A percentile compares a stretch with the other conserved stretches of the same genome.
Conservation (phyloP, 257 asterid species). For the Eustoma russellianum region DNA sequence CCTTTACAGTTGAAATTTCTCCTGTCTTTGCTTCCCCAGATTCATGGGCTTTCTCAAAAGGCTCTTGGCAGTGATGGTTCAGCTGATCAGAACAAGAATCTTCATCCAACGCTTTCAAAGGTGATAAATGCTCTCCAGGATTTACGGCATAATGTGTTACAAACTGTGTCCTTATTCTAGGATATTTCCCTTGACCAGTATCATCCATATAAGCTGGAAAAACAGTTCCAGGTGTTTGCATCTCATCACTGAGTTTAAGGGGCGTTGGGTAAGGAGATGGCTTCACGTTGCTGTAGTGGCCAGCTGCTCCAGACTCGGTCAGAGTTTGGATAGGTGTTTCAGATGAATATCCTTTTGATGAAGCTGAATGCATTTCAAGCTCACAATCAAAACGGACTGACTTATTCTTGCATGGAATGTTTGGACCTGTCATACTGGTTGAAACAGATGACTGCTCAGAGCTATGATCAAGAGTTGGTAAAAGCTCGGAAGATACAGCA, state of each 20-base stretch:
- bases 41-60: neutral
- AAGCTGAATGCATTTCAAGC: constrained; percentile 16
- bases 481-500: constrained; percentile 15
- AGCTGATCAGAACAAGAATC: too few species aligned
- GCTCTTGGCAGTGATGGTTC: too few species aligned
- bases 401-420: constrained; percentile 17
- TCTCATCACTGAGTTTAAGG: constrained; percentile 61
- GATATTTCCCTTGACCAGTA: constrained; percentile 32
- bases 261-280: constrained; percentile 74
- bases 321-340: constrained; percentile 27
- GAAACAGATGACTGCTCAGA: constrained; percentile 26
- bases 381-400: constrained; percentile 15
- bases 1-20: constrained; percentile 26
- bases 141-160: constrained; percentile 48
- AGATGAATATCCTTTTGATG: constrained; percentile 39
- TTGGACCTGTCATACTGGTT: constrained; percentile 26
- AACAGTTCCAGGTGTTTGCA: constrained; percentile 92
- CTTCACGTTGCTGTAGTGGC: constrained; percentile 19
- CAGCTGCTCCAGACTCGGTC: constrained; percentile 27
- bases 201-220: constrained; percentile 49
- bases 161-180: constrained; percentile 57
- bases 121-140: constrained; percentile 32
- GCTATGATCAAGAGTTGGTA: constrained; percentile 7
- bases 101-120: constrained; percentile 27
- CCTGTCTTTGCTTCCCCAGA: constrained; percentile 17